phyloP scores from a whole-genome alignment of 2,329 filamentous ascomycete genomes.

The Ilyonectria robusta region DNA sequence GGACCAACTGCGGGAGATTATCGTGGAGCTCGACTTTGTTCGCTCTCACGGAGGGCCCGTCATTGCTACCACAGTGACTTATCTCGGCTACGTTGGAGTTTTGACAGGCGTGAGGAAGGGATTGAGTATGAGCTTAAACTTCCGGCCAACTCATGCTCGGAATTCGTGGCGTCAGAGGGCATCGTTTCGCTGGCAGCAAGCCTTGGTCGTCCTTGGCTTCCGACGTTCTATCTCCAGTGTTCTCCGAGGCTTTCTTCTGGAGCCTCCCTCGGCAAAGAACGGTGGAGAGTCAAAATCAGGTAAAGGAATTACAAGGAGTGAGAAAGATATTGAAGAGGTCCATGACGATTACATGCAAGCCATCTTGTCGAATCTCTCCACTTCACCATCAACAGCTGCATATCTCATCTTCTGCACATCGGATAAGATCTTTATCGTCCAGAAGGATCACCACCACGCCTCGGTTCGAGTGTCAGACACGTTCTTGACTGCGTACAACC shows the following conservation, averaged over 20 bases:
- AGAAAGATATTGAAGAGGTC: not conserved
- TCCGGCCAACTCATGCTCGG: slow-evolving; percentile 53
- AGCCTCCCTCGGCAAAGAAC: not conserved
- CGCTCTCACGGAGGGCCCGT: slow-evolving; percentile 50
- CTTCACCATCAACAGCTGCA: slow-evolving; percentile 46
- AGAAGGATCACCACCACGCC: slow-evolving; percentile 47
- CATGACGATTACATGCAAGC: slow-evolving; percentile 23
- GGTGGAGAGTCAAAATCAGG: accelerated
- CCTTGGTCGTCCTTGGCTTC: slow-evolving; percentile 43
- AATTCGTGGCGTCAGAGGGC: slow-evolving; percentile 29
- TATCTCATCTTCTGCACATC: slow-evolving; percentile 51
- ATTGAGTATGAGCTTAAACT: slow-evolving; percentile 65
- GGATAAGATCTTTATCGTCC: slow-evolving; percentile 40
- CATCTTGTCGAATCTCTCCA: slow-evolving; percentile 34
- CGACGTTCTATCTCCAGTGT: slow-evolving; percentile 46
- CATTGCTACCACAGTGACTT: slow-evolving; percentile 62
- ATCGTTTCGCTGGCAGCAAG: slow-evolving; percentile 48
- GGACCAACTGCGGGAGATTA: slow-evolving; percentile 62
- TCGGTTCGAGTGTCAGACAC: slow-evolving; percentile 35
- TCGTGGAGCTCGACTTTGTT: slow-evolving; percentile 68
- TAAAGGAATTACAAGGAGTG: not conserved
- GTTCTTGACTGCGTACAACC: slow-evolving; percentile 48
- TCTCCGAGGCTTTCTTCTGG: slow-evolving; percentile 42
- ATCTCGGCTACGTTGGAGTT: slow-evolving; percentile 65
- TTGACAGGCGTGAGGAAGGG: slow-evolving; percentile 62